Base-by-base conservation (phyloP, 768 basidiomycete species). In the Rhodosporidiobolus sp. region DNA sequence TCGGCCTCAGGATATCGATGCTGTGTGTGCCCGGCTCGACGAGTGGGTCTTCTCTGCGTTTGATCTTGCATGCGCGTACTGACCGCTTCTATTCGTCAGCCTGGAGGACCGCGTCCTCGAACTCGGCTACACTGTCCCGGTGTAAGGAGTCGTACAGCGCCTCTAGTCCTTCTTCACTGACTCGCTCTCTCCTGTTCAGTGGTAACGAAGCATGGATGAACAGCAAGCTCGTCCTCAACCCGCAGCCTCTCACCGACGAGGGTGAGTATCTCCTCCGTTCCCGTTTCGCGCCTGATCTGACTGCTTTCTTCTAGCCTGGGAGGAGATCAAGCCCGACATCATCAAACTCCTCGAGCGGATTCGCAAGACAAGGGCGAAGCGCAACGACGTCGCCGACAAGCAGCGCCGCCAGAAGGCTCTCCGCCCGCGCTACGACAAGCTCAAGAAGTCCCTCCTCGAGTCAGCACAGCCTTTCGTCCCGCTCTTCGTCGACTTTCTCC, bases 401-500 rank as follows among this genome's bases (percentile, higher is more conserved):
- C 24, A 45, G 30, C 48, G 48, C 50, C 38, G 38, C 1, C 52
- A 56, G 53, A 22, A 46, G 8, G 32, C 26, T 7, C 54, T 62
- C 10, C 60, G 61, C 22, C 22, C 24, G 1, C 35, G 34, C 26
- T 70, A 70, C 69, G 38, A 59, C 43, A 24, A 16, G 24, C 48
- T 65, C 24, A 53, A 60, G n/a, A 6, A 12, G 4, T 8, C 48
- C 5, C 55, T 67, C n/a, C 20, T 48, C 2, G 2, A 9, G 20
- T 14, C n/a, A 26, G 56, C 30, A 1, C 49, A 24, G 0, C 35
- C 56, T 7, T 57, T n/a, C 32, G 32, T 50, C 26, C 72, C 72
- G 1, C 67, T 73, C 55, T 69, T 73, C 49, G 43, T 34, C 48
- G 54, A 73, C 32, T 73, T 69, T 43, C 58, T 73, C 45, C 14